Percentiles rank a stretch among this genome's conserved stretches.
Conservation (phyloP, 2,329 filamentous ascomycete genomes). For the Hansfordia pulvinata region DNA sequence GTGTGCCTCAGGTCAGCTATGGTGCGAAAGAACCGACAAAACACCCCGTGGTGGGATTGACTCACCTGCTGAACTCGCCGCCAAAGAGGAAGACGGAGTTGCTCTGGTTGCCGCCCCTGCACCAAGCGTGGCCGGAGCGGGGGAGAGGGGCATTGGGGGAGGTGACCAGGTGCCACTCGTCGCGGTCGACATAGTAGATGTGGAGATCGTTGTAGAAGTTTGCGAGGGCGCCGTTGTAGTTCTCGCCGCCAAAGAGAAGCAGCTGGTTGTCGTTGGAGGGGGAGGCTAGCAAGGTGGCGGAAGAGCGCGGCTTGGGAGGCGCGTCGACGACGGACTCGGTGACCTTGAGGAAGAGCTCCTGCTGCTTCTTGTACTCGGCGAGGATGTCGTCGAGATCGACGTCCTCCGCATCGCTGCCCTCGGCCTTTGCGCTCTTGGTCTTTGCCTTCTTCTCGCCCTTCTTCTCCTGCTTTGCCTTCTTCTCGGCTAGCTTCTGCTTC, state of each 20-base stretch:
- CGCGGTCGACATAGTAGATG: slow-evolving; percentile 64
- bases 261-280: slow-evolving; percentile 80
- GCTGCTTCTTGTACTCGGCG: slow-evolving; percentile 82
- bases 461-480: slow-evolving; percentile 69
- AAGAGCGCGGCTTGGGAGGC: slow-evolving; percentile 67
- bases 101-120: slow-evolving; percentile 66
- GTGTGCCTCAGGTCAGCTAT: slow-evolving; percentile 4
- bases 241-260: slow-evolving; percentile 88
- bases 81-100: slow-evolving; percentile 85
- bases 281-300: slow-evolving; percentile 70
- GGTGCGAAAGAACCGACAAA: too few species aligned
- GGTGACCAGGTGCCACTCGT: slow-evolving; percentile 84
- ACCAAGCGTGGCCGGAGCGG: slow-evolving; percentile 89
- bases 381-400: slow-evolving; percentile 88
- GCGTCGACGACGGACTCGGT: slow-evolving; percentile 62
- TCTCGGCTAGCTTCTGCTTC: slow-evolving; percentile 40
- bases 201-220: slow-evolving; percentile 55
- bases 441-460: slow-evolving; percentile 83
- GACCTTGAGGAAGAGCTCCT: slow-evolving; percentile 88
- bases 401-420: slow-evolving; percentile 82
- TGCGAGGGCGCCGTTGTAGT: slow-evolving; percentile 83
- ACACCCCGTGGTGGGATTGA: too few species aligned
- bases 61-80: slow-evolving; percentile 74
- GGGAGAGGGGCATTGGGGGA: slow-evolving; percentile 86
- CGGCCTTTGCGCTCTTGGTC: slow-evolving; percentile 51